Base-by-base conservation (phyloP, 192 early-diverging fungal species). In the Linnemannia schmuckeri region DNA sequence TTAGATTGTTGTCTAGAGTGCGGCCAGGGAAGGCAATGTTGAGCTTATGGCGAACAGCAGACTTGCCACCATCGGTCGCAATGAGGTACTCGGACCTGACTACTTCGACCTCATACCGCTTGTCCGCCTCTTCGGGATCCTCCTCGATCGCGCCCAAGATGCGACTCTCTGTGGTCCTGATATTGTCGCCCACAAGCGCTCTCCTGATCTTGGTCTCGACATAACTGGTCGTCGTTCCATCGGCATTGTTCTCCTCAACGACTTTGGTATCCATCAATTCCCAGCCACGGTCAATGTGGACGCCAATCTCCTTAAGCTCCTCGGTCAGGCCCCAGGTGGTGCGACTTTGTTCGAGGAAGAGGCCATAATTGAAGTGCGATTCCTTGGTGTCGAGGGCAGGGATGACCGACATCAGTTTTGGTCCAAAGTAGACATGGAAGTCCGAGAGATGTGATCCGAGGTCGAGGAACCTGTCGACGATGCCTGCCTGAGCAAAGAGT, bases 11-110 rank as follows among this genome's bases (percentile, higher is more conserved):
- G 74, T 82, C 77, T 27, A 83, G 42, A 10, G 88, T 88, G 30
- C 76, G 47, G 33, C 88, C 88, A 44, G 88, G 82, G 57, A 88
- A 88, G 24, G 35, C 42, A 74, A 84, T 88, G 69, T 81, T 75
- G 52, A 88, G 52, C 63, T 79, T 79, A 52, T 88, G 88, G 0
- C 88, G 75, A 20, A 88, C 88, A 18, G 74, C 80, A 22, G 88
- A 88, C 70, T 81, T 83, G 71, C 88, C 88, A 13, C 88, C 88
- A 54, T 88, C 88, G 27, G 78, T 63, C 22, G 82, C 88, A 61
- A 88, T 80, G 69, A 88, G 57, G 76, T 88, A 88, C 47, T 83
- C 49, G 3, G 82, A 83, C n/a, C 71, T 12, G 13, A 88, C 70
- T 0, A 79, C 41, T 61, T 83, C 73, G 2, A 54, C 41, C 38